Percentiles rank a stretch among this genome's conserved stretches.
phyloP scores from a whole-genome alignment of 495 filamentous ascomycete species.

The Hamigera avellanea region DNA sequence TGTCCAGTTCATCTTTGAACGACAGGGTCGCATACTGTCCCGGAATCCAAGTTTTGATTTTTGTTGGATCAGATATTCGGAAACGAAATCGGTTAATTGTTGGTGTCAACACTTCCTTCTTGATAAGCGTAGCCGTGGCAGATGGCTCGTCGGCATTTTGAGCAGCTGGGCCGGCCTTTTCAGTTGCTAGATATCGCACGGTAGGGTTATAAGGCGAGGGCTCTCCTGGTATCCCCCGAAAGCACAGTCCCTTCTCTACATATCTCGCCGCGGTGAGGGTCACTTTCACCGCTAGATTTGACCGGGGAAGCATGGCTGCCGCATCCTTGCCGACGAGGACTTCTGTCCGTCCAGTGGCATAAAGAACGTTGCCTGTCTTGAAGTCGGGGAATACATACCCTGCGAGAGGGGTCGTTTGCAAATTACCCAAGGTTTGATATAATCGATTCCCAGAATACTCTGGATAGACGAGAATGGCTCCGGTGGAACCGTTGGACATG shows the following conservation, averaged over 20 bases:
- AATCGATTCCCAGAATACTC: slow-evolving; percentile 75
- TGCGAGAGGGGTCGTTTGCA: slow-evolving; percentile 49
- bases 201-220: slow-evolving; percentile 62
- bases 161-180: slow-evolving; percentile 22
- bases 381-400: slow-evolving; percentile 63
- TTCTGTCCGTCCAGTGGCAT: slow-evolving; percentile 54
- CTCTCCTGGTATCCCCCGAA: slow-evolving; percentile 48
- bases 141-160: slow-evolving; percentile 10
- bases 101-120: slow-evolving; percentile 47
- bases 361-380: slow-evolving; percentile 55
- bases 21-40: slow-evolving; percentile 69
- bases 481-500: slow-evolving; percentile 32
- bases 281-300: slow-evolving; percentile 61
- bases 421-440: slow-evolving; percentile 72
- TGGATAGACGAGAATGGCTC: slow-evolving; percentile 52
- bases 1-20: slow-evolving; percentile 52
- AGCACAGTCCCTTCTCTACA: slow-evolving; percentile 50
- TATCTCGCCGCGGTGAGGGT: slow-evolving; percentile 46
- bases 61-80: slow-evolving; percentile 32
- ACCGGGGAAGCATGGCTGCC: slow-evolving; percentile 45
- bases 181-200: slow-evolving; percentile 41
- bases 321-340: slow-evolving; percentile 53
- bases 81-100: slow-evolving; percentile 54
- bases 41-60: slow-evolving; percentile 40
- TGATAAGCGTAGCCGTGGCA: slow-evolving; percentile 38